Evolutionary conservation across 2,329 filamentous ascomycete species (phyloP).

Genomic region (Neocucurbitaria cava): DNA sequence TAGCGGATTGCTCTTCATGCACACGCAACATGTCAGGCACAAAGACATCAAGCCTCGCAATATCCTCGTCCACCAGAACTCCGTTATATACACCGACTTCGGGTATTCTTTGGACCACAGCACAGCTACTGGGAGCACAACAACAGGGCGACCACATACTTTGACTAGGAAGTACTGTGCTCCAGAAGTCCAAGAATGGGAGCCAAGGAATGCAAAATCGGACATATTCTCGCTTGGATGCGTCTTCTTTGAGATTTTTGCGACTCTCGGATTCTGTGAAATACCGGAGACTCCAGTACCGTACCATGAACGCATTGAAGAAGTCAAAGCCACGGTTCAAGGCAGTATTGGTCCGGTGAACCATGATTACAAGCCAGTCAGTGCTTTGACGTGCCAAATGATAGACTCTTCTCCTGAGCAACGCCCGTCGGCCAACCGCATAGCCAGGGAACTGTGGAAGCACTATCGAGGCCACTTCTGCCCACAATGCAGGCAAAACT

Average conservation of each 20-base stretch:
- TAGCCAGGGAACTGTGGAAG: neutral
- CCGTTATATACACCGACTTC: constrained; percentile 29
- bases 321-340: neutral
- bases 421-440: neutral
- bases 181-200: constrained; percentile 18
- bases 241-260: constrained; percentile 23
- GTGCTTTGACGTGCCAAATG: neutral
- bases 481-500: neutral
- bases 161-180: constrained; percentile 16
- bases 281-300: neutral
- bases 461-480: neutral
- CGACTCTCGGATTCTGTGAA: neutral
- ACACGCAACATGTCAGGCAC: constrained; percentile 17
- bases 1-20: constrained; percentile 20
- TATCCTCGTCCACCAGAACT: constrained; percentile 20
- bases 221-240: constrained; percentile 28
- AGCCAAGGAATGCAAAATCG: constrained; percentile 10
- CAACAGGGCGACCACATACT: constrained; percentile 5
- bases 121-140: constrained; percentile 5
- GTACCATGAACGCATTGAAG: constrained; percentile 1
- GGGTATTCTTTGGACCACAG: constrained; percentile 17
- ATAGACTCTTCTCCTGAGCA: neutral
- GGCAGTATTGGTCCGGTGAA: neutral
- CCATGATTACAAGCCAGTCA: neutral
- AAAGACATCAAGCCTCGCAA: constrained; percentile 30